Evolutionary conservation across 306 rosid species (phyloP).

Genomic region (Rosa persica): DNA sequence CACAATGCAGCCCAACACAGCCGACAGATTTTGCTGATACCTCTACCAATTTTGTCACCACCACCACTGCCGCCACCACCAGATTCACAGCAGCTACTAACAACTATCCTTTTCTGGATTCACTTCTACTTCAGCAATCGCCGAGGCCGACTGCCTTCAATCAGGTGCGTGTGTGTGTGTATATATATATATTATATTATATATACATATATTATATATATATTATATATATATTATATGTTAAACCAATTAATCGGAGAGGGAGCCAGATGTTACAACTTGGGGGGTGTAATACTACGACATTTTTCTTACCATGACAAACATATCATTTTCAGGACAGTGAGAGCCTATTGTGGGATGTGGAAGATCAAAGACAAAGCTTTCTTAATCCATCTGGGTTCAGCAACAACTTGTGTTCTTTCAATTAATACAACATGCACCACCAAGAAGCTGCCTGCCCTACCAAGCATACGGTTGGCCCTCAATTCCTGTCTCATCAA

Average conservation of each 20-base stretch:
- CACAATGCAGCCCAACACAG: conserved; percentile 50
- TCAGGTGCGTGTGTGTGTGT: too few species aligned
- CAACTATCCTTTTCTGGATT: conserved; percentile 39
- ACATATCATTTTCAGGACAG: conserved; percentile 60
- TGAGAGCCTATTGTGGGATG: conserved; percentile 63
- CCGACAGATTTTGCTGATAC: conserved; percentile 49
- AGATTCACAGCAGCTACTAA: conserved; percentile 26
- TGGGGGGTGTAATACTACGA: neutral
- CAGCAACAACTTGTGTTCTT: conserved; percentile 54
- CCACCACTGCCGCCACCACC: conserved; percentile 11
- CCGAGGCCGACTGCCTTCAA: conserved; percentile 44
- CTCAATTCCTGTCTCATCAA: conserved; percentile 37
- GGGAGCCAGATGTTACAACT: neutral
- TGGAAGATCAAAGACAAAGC: conserved; percentile 73
- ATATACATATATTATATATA: too few species aligned
- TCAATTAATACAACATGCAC: conserved; percentile 35
- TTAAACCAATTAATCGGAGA: neutral
- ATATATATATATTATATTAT: neutral
- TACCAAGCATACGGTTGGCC: conserved; percentile 53
- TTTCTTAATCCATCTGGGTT: conserved; percentile 65
- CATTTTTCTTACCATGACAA: conserved; percentile 17
- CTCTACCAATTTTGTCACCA: conserved; percentile 10
- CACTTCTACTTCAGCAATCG: conserved; percentile 45
- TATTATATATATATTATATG: neutral
- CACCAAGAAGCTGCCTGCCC: conserved; percentile 40